Percentiles rank a stretch among this genome's conserved stretches.
Conservation (phyloP, 495 filamentous ascomycete genomes). For the Penicillium paxilli region DNA sequence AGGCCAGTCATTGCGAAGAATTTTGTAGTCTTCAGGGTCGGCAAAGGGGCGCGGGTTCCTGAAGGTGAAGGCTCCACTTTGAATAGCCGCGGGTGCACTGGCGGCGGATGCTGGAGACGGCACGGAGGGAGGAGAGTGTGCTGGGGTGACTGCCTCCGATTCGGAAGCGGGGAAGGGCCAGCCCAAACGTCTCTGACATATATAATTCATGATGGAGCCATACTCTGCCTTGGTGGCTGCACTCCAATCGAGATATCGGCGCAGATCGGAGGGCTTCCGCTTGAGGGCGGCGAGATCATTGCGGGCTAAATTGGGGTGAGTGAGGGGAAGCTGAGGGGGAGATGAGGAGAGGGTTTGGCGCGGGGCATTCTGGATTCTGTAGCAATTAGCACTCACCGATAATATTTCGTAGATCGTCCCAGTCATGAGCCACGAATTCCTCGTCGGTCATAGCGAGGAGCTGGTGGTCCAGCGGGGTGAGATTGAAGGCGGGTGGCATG, state of each 20-base stretch:
- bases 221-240: conserved; percentile 67
- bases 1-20: conserved; percentile 89
- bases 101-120: conserved; percentile 3
- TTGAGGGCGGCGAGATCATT: conserved; percentile 78
- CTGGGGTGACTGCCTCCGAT: conserved; percentile 4
- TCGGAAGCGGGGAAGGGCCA: conserved; percentile 54
- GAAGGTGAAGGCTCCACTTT: conserved; percentile 29
- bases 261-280: conserved; percentile 79
- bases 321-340: conserved; percentile 8
- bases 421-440: conserved; percentile 65
- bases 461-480: conserved; percentile 65
- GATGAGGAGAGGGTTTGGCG: conserved; percentile 1
- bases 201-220: conserved; percentile 74
- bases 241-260: conserved; percentile 81
- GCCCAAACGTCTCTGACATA: conserved; percentile 68
- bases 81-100: conserved; percentile 6
- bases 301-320: conserved; percentile 43
- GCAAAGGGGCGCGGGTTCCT: conserved; percentile 61
- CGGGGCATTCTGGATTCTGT: too few relatives aligned
- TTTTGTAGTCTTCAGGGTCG: conserved; percentile 68
- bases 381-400: conserved; percentile 65
- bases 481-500: conserved; percentile 42
- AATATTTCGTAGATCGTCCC: conserved; percentile 66
- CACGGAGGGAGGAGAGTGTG: not conserved
- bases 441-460: conserved; percentile 69